Evolutionary conservation across 768 basidiomycete species (phyloP), one percentile per base, ranked within the genome.

Genomic region (Clitopilus passeckerianus): DNA sequence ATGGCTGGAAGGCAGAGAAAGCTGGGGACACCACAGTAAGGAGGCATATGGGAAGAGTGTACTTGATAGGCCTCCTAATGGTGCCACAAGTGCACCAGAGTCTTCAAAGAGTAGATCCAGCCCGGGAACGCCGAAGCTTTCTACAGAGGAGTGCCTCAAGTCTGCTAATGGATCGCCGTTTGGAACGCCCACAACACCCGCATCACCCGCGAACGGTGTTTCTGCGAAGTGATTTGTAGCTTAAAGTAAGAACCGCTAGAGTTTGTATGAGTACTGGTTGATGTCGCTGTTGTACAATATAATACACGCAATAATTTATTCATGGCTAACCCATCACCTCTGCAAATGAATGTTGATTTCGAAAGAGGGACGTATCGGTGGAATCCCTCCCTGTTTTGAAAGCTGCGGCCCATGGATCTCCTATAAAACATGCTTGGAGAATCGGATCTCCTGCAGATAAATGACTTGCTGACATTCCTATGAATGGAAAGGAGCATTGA

Each of bases 1-100:
- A 22, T 90, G 89, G 89, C 73, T 85, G 71, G 83, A 86, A 23
- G 85, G 83, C 15, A 74, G 84, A 58, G 66, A 68, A 8, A 80
- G 80, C 22, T 81, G 79, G 80, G 80, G 80, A 10, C 77, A 73
- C 18, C 46, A 50, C 22, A 50, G 18, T 50, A 50, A 50, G 18
- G 46, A 50, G 46, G n/a, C 46, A 50, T 50, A 50, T 20, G 46
- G 46, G 46, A 50, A 50, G 22, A 50, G 46, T 23, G 46, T 50
- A 20, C 3, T 50, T 18, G 46, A 50, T 22, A 50, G 5, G 18
- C 18, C 22, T 3, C 46, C 46, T 4, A 22, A 18, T n/a, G 20
- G 20, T 1, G 20, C 18, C 5, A 23, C 12, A 50, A 18, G n/a
- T 10, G 5, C 6, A 15, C 5, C 12, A 50, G 20, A 22, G 16